Evolutionary conservation across 2,329 filamentous ascomycete genomes (phyloP).

Genomic region (Colletotrichum lupini): DNA sequence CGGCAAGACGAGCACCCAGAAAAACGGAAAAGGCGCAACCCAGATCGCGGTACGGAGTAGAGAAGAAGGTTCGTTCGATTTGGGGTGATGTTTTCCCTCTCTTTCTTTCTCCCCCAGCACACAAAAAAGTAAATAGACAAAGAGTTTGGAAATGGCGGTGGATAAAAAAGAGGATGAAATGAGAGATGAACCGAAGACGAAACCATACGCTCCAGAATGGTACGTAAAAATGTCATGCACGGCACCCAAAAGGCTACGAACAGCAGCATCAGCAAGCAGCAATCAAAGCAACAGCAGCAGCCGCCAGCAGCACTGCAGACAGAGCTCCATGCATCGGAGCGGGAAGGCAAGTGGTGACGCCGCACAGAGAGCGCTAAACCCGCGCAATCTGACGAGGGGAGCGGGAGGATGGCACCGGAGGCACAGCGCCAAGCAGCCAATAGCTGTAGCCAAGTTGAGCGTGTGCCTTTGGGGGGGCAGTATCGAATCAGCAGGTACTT

Average conservation of each 20-base stretch:
- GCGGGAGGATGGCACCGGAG: not conserved
- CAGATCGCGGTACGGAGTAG: not conserved
- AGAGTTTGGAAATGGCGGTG: not conserved
- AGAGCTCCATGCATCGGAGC: slow-evolving; percentile 17
- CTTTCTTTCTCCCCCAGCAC: no score
- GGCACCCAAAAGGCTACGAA: not conserved
- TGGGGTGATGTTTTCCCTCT: not conserved
- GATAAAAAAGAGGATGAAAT: not conserved
- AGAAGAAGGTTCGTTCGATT: not conserved
- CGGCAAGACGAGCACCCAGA: not conserved
- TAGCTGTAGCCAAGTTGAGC: not conserved
- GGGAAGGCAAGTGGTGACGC: slow-evolving; percentile 7
- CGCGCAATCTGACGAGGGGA: not conserved
- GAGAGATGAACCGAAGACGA: not conserved
- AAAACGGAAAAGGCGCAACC: not conserved
- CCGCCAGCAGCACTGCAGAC: not conserved
- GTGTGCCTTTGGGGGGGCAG: not conserved
- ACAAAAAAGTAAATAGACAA: not conserved
- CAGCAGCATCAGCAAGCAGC: not conserved
- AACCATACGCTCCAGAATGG: not conserved
- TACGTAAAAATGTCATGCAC: slow-evolving; percentile 10
- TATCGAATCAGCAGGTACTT: not conserved
- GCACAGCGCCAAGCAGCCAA: not conserved
- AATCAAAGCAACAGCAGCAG: not conserved
- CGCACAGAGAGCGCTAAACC: slow-evolving; percentile 19